Percentiles rank a stretch among this genome's conserved stretches.
Evolutionary conservation across 1,284 basidiomycete species (phyloP).

Genomic region (Polyporus tsugae): DNA sequence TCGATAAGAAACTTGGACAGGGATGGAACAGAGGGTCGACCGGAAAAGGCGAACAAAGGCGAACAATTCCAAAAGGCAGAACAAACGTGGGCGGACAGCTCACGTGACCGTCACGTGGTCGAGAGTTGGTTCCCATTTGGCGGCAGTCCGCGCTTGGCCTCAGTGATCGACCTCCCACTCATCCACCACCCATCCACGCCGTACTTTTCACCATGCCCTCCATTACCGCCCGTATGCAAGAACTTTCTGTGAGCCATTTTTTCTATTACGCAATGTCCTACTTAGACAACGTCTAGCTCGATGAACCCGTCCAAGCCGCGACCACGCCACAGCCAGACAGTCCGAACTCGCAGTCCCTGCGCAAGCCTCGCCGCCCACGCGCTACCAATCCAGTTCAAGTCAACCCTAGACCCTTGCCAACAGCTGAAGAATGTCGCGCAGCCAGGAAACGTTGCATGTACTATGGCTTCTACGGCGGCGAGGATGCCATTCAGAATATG

Average conservation of each 20-base stretch:
- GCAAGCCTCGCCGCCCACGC: neutral
- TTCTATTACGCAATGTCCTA: neutral
- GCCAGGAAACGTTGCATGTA: neutral
- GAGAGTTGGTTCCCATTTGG: too few relatives aligned
- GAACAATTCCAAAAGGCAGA: too few relatives aligned
- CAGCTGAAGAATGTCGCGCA: neutral
- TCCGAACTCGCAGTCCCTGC: neutral
- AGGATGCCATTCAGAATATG: neutral
- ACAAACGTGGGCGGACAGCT: too few relatives aligned
- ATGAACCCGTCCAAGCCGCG: neutral
- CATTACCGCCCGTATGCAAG: neutral
- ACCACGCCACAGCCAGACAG: neutral
- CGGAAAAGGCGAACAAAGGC: too few relatives aligned
- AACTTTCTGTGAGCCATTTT: neutral
- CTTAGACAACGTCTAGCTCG: neutral
- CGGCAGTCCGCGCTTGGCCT: too few relatives aligned
- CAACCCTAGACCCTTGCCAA: slow-evolving; percentile 7
- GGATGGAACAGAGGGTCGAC: too few relatives aligned
- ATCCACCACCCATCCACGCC: too few relatives aligned
- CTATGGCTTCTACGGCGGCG: slow-evolving; percentile 3
- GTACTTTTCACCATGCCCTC: neutral
- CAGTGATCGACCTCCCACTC: too few relatives aligned
- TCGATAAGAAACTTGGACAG: too few relatives aligned
- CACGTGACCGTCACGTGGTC: too few relatives aligned
- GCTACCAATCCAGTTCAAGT: neutral